Base-by-base conservation (phyloP, 768 basidiomycete genomes). In the Austroboletus festivus region DNA sequence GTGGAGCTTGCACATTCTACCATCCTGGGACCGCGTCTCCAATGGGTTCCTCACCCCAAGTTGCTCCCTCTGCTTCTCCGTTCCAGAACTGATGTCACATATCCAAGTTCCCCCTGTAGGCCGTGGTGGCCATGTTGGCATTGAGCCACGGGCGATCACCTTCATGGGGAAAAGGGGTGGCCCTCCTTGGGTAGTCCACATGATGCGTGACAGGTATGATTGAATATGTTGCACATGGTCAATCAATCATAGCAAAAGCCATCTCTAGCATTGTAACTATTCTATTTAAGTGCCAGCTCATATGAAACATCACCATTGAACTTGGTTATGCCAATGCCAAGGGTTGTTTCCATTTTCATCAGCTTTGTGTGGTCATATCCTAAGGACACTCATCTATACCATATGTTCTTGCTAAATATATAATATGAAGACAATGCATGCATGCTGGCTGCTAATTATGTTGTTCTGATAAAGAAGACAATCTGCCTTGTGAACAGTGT, bases 301-400 rank as follows among this genome's bases (percentile, higher is more conserved):
- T 98, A 51, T 78, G 95, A 54, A 99, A 99, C 72, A 99, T 98
- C 61, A 99, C 95, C 19, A 99, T 99, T 74, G 97, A 99, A 75
- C 81, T 99, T 40, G 96, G 96, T 51, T 99, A 98, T 66, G 96
- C 96, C 39, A 99, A 99, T 60, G 96, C 96, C 37, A 99, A 98
- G 74, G 93, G 94, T 56, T 57, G 83, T n/a, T 48, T 30, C 16
- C 33, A 31, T 33, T 47, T 38, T 56, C 47, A 5, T 28, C 12
- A 6, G 7, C 12, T 28, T 28, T 12, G 5, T 28, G 7, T 28
- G 28, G 28, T 12, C 12, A 6, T 28, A 6, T 28, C 12, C n/a
- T n/a, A n/a, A n/a, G n/a, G n/a, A n/a, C n/a, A n/a, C 28, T 28
- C 12, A 6, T 28, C 48, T 37, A 16, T 18, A 18, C 18, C 35